phyloP scores from a whole-genome alignment of 2,329 filamentous ascomycete genomes.

The Myriosclerotinia scirpicola region DNA sequence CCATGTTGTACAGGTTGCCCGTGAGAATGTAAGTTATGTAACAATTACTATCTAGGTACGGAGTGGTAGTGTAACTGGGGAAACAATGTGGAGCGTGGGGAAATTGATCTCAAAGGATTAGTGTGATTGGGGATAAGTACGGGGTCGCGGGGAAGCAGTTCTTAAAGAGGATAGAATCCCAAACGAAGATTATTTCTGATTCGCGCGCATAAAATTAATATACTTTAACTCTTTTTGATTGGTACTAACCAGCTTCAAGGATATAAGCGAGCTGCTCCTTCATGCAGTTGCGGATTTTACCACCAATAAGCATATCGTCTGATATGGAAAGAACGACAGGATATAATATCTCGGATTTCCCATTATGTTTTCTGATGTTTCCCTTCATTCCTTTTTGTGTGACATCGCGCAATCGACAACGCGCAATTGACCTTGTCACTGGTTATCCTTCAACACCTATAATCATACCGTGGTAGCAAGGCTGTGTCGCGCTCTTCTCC shows the following conservation, averaged over 20 bases:
- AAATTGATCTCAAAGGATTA: neutral
- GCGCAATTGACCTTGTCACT: neutral
- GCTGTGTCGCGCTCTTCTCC: neutral
- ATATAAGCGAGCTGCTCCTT: too few relatives aligned
- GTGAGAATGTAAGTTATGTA: too few relatives aligned
- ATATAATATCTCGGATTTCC: constrained; percentile 1
- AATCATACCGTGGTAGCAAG: neutral
- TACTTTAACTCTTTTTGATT: neutral
- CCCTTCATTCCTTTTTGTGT: neutral
- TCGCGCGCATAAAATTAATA: neutral
- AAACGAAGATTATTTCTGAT: neutral
- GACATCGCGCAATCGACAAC: neutral
- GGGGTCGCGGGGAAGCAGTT: neutral
- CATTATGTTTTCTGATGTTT: neutral
- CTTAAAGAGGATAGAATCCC: neutral
- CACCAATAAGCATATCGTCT: neutral
- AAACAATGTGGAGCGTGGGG: constrained; percentile 3
- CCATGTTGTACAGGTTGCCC: too few relatives aligned
- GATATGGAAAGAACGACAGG: neutral
- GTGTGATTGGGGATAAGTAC: neutral
- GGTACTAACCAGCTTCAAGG: neutral
- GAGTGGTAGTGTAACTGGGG: neutral
- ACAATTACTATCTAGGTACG: neutral
- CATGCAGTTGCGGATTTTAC: neutral
- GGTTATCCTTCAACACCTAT: neutral